Conservation (phyloP, 1,284 basidiomycete species). For the Pyrrhoderma lamaoense region DNA sequence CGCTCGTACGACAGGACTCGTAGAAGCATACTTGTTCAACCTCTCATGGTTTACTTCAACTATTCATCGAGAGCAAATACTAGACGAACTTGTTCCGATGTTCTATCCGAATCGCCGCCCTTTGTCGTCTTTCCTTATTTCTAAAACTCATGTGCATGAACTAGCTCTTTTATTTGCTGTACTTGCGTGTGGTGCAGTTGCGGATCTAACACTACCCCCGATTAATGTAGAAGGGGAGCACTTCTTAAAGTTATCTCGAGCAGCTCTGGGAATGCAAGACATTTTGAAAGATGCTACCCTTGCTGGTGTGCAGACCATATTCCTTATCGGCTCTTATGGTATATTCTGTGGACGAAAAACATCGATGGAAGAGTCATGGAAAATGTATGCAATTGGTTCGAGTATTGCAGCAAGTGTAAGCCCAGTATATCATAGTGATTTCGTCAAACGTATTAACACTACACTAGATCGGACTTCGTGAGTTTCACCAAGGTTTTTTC, state of each 20-base stretch:
- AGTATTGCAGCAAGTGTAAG: conserved; percentile 25
- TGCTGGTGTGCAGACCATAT: conserved; percentile 9
- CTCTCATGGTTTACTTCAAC: conserved; percentile 22
- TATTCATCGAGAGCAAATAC: conserved; percentile 10
- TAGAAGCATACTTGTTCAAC: conserved; percentile 21
- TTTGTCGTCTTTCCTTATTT: too few species aligned
- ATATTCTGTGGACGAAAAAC: conserved; percentile 1
- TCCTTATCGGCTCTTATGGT: conserved; percentile 11
- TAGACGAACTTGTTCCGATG: conserved; percentile 9
- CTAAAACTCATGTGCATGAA: conserved; percentile 4
- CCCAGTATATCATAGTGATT: neutral
- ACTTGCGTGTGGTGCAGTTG: conserved; percentile 20
- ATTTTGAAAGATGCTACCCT: conserved; percentile 20
- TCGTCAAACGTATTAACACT: neutral
- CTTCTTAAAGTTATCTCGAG: conserved; percentile 22
- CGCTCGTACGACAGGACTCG: conserved; percentile 20
- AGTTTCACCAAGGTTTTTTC: neutral
- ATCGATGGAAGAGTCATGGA: conserved; percentile 21
- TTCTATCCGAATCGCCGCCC: neutral
- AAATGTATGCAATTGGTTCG: conserved; percentile 22
- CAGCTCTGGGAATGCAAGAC: conserved; percentile 21
- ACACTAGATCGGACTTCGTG: conserved; percentile 13
- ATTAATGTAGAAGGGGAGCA: conserved; percentile 23
- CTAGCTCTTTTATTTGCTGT: conserved; percentile 20
- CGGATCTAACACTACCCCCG: conserved; percentile 21